Percentiles rank a stretch among this genome's conserved stretches.
phyloP scores from a whole-genome alignment of 768 basidiomycete species.

The Collybia nuda region DNA sequence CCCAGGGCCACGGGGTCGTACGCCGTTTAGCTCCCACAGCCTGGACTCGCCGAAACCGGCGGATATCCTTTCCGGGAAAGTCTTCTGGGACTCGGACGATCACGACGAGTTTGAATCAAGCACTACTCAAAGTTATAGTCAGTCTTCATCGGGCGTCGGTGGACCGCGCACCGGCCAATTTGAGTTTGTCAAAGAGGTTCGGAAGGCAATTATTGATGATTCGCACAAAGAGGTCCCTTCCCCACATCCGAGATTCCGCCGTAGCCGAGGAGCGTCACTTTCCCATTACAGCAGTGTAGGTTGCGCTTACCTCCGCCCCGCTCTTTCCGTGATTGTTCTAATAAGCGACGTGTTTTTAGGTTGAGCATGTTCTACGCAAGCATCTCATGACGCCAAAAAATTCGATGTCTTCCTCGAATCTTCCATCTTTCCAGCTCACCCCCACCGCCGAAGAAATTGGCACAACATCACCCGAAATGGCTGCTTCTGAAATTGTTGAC shows the following conservation, averaged over 20 bases:
- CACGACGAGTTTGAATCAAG: slow-evolving; percentile 33
- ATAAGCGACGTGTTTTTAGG: slow-evolving; percentile 21
- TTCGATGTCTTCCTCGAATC: slow-evolving; percentile 21
- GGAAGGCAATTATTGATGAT: slow-evolving; percentile 48
- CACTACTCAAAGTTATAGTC: slow-evolving; percentile 17
- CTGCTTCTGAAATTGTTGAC: slow-evolving; percentile 53
- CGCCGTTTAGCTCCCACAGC: slow-evolving; percentile 23
- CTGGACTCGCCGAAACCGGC: slow-evolving; percentile 54
- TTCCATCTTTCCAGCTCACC: slow-evolving; percentile 16
- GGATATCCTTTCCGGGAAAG: slow-evolving; percentile 65
- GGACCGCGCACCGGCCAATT: slow-evolving; percentile 43
- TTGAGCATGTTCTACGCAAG: slow-evolving; percentile 33
- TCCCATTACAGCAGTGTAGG: slow-evolving; percentile 37
- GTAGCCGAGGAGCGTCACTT: slow-evolving; percentile 21
- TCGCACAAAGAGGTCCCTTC: slow-evolving; percentile 43
- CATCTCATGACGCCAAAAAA: slow-evolving; percentile 29
- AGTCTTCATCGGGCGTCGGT: slow-evolving; percentile 22
- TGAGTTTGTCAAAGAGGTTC: slow-evolving; percentile 28
- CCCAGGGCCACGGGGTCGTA: slow-evolving; percentile 37
- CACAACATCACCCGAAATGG: slow-evolving; percentile 31
- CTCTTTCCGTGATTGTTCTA: slow-evolving; percentile 7
- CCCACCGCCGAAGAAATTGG: slow-evolving; percentile 7
- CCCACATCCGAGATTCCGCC: slow-evolving; percentile 47
- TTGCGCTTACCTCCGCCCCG: slow-evolving; percentile 7
- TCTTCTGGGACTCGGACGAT: slow-evolving; percentile 53